Evolutionary conservation across 176 grass and related monocot genomes (phyloP).

Genomic region (Raddia distichophylla): DNA sequence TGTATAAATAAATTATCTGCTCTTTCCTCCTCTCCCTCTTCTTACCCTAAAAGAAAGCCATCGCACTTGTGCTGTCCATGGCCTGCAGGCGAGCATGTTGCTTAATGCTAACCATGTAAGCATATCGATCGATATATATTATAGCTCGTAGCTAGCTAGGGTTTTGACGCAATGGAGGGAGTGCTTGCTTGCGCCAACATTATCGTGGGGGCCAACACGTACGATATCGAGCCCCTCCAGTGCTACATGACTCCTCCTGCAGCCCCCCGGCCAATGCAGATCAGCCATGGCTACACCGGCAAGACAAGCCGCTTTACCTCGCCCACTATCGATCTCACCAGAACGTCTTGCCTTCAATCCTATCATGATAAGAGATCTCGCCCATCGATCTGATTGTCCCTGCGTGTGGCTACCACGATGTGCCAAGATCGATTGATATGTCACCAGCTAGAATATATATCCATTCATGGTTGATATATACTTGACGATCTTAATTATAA

Average conservation of each 20-base stretch:
- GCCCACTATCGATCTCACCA: not conserved
- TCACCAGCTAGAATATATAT: not conserved
- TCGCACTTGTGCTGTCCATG: slow-evolving; percentile 3
- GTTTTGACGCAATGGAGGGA: not conserved
- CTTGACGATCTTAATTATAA: not conserved
- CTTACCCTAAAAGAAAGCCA: not conserved
- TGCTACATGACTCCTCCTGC: slow-evolving; percentile 54
- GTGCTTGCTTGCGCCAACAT: not conserved
- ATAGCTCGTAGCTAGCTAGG: not conserved
- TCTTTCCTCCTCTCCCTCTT: not conserved
- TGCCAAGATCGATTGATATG: not conserved
- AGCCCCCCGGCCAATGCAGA: not conserved
- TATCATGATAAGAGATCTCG: slow-evolving; percentile 25
- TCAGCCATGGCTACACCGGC: not conserved
- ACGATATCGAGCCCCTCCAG: slow-evolving; percentile 20
- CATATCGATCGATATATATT: not conserved
- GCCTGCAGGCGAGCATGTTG: not conserved
- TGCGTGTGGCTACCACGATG: slow-evolving; percentile 8
- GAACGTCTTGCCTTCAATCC: not conserved
- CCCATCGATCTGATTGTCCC: slow-evolving; percentile 32
- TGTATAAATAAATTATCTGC: not conserved
- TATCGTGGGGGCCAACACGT: not conserved
- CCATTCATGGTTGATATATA: not conserved
- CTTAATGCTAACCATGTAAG: slow-evolving; percentile 16
- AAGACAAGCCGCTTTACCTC: slow-evolving; percentile 33